Evolutionary conservation across 2,329 filamentous ascomycete species (phyloP), one percentile per base, ranked within the genome.

Genomic region (Septoria petroselini): DNA sequence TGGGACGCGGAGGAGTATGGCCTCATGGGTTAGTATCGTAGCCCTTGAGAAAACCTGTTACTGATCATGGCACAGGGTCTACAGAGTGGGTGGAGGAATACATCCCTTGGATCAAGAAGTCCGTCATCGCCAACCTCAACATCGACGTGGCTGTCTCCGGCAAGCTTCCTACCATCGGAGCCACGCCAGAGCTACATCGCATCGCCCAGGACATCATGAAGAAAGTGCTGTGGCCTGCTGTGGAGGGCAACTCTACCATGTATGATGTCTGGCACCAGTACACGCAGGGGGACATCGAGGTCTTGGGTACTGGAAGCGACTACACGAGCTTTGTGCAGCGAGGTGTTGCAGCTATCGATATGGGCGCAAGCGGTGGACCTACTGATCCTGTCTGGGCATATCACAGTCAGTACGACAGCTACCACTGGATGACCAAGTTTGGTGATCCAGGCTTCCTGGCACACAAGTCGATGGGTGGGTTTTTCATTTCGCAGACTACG

Each of bases 181-280:
- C 86, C 0, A 86, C 86, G 6, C 88, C 88, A 0, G 73, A 93
- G 3, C 73, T 94, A 15, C 82, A 89, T 66, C 77, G 81, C 48
- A 74, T 88, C 5, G 75, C 91, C 31, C 77, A 83, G 55, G 80
- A 86, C 27, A 80, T 81, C 11, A 81, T 83, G 1, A 70, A 73
- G 14, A 67, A 79, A 11, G 79, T 90, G 3, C 77, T 74, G 3
- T 3, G 63, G 70, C 4, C 72, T 66, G 53, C 59, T 51, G 43
- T 54, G 4, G 55, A 50, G 12, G 65, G 64, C 4, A 65, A 70
- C 44, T 63, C 67, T 14, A 75, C 73, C 2, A 60, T 76, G 54
- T 73, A 73, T 60, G 73, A 76, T 45, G 67, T 72, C 18, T 76
- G 73, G 73, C n/a, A 34, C 2, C 30, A 64, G 55, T 27, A 64